Conservation (phyloP, 306 rosid species). For the Cyamopsis tetragonoloba region DNA sequence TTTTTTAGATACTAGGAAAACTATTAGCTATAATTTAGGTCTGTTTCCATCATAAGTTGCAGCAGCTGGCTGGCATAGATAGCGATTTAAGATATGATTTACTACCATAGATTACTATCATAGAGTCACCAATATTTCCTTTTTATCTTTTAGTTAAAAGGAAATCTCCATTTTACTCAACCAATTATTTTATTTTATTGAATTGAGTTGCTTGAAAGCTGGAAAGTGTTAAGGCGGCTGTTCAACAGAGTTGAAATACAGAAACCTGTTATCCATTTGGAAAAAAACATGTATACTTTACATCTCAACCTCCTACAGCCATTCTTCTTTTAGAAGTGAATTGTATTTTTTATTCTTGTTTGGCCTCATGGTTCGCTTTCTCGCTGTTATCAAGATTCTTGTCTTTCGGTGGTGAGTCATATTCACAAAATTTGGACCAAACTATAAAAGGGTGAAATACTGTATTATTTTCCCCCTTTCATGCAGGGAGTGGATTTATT, state of each 20-base stretch:
- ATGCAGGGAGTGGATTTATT: background rate
- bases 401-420: conserved; percentile 25
- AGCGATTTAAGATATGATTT: background rate
- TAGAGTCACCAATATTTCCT: conserved; percentile 2
- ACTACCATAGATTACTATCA: background rate
- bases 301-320: background rate
- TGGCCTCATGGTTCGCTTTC: background rate
- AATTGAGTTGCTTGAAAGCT: background rate
- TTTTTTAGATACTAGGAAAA: conserved; percentile 33
- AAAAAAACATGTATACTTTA: background rate
- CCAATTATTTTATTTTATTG: conserved; percentile 14
- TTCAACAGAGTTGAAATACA: background rate
- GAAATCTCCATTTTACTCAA: conserved; percentile 10
- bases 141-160: conserved; percentile 24
- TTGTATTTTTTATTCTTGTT: background rate
- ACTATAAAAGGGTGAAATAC: background rate
- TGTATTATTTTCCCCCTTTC: background rate
- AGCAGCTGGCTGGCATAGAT: conserved; percentile 20
- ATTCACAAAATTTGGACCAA: conserved; percentile 20
- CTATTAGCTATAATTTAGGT: conserved; percentile 37
- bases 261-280: background rate
- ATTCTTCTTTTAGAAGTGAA: background rate
- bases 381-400: conserved; percentile 1
- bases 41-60: conserved; percentile 27
- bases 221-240: background rate